These are phyloP conservation scores for Mycena galericulata DNA, from an alignment of 768 basidiomycete species.

Conservation along the genomic window DNA sequence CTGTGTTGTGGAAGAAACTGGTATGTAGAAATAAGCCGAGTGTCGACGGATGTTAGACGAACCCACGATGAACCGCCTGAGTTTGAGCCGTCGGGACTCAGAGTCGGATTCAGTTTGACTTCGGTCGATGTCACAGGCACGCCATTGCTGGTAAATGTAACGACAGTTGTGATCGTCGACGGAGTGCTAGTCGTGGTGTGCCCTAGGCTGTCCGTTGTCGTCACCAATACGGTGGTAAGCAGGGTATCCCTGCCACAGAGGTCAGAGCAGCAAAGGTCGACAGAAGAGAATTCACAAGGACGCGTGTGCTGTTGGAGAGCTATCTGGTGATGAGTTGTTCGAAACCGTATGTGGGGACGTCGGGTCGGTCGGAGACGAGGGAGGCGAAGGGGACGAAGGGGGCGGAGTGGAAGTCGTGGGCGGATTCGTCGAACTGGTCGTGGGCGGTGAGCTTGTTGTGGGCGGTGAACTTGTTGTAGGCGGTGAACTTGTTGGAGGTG, in stretches of 20 bases:
- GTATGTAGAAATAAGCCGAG: not conserved
- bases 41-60: not conserved
- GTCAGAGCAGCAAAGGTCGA: slow-evolving; percentile 20
- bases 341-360: not conserved
- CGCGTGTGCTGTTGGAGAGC: slow-evolving; percentile 4
- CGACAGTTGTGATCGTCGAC: slow-evolving; percentile 64
- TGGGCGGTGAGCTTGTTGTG: not conserved
- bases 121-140: slow-evolving; percentile 69
- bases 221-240: slow-evolving; percentile 63
- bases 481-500: not conserved
- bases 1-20: slow-evolving; percentile 90
- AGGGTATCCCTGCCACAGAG: slow-evolving; percentile 61
- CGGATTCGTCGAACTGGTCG: too few relatives aligned
- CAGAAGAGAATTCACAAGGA: slow-evolving; percentile 30
- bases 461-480: not conserved
- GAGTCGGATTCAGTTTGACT: slow-evolving; percentile 77
- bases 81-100: slow-evolving; percentile 61
- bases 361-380: not conserved
- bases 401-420: slow-evolving; percentile 12
- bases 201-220: slow-evolving; percentile 71
- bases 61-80: slow-evolving; percentile 65
- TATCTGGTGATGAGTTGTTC: not conserved
- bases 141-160: slow-evolving; percentile 70
- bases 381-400: slow-evolving; percentile 23
- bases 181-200: slow-evolving; percentile 63